phyloP scores from a whole-genome alignment of 108 stramenopile genomes.

The Cyclotella baltica region DNA sequence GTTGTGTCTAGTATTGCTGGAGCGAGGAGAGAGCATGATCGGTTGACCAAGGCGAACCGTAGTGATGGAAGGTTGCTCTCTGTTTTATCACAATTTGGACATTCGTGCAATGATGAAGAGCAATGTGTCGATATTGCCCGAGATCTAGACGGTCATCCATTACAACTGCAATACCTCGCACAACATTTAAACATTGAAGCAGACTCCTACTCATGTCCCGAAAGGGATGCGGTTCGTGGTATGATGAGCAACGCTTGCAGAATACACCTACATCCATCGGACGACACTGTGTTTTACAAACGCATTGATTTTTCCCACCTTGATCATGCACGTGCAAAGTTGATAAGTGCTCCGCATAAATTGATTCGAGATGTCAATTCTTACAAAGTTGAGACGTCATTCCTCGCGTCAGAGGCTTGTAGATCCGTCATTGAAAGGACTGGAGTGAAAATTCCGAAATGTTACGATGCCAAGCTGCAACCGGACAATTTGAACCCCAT shows the following conservation, averaged over 20 bases:
- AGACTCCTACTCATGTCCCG: conserved; percentile 59
- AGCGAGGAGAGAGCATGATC: conserved; percentile 45
- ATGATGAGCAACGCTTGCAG: conserved; percentile 72
- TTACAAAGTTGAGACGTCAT: conserved; percentile 66
- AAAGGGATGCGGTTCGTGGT: conserved; percentile 63
- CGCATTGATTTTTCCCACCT: conserved; percentile 66
- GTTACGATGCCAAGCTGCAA: conserved; percentile 46
- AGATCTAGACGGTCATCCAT: conserved; percentile 69
- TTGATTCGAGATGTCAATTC: conserved; percentile 61
- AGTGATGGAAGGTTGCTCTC: conserved; percentile 45
- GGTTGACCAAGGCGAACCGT: conserved; percentile 49
- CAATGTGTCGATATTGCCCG: conserved; percentile 72
- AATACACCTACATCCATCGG: conserved; percentile 23
- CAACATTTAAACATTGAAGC: conserved; percentile 32
- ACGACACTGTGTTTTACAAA: conserved; percentile 69
- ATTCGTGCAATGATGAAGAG: conserved; percentile 28
- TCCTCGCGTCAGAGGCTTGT: conserved; percentile 60
- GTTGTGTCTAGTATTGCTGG: conserved; percentile 61
- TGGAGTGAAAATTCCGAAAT: conserved; percentile 55
- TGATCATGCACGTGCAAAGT: conserved; percentile 61
- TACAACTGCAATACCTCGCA: conserved; percentile 28
- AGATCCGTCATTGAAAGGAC: conserved; percentile 45
- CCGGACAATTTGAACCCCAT: conserved; percentile 56
- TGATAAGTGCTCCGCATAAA: conserved; percentile 64
- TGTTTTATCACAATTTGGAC: conserved; percentile 50